Evolutionary conservation across 2,329 filamentous ascomycete genomes (phyloP), one percentile per base, ranked within the genome.

Genomic region (Aspergillus sp.): DNA sequence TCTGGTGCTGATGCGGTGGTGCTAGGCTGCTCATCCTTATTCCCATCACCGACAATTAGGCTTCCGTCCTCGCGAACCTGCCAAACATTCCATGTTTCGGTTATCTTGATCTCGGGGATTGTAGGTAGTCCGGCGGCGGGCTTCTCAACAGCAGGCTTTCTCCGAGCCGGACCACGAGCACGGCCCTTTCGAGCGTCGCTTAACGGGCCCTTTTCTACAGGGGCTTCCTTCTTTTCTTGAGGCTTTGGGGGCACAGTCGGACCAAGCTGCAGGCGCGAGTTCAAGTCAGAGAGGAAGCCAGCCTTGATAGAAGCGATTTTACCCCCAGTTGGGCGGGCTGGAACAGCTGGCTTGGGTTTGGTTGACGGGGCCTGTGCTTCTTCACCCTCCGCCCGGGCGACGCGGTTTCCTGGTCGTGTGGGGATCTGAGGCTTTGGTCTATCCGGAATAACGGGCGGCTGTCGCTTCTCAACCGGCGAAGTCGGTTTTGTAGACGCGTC

Each of bases 271-370:
- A 99, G 80, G 49, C 92, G 89, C 67, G 91, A 93, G 75, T 98
- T 96, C 43, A 99, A 79, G 69, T 98, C 93, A 45, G 87, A 92
- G 83, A 99, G 86, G 74, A 99, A 98, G 3, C 90, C 91, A 39
- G 90, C 90, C 75, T 96, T 92, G 33, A 99, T 79, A 23, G 91
- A 90, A 15, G 93, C 91, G 71, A 99, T 96, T 79, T 98, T 98
- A 67, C 86, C 85, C 9, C 90, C 90, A 44, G 83, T 82, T 2
- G 92, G 90, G 46, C 91, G 86, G 14, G 87, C 84, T 11, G 95
- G 93, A 2, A 98, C 84, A 0, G 86, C 84, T 4, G 95, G 93
- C 72, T 97, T 98, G n/a, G 85, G 75, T 71, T 92, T 96, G 12
- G 74, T 66, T 37, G 67, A 59, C 4, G 65, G 58, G 17, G 75